Evolutionary conservation across 2,329 filamentous ascomycete genomes (phyloP).

Genomic region (Diplodia intermedia): DNA sequence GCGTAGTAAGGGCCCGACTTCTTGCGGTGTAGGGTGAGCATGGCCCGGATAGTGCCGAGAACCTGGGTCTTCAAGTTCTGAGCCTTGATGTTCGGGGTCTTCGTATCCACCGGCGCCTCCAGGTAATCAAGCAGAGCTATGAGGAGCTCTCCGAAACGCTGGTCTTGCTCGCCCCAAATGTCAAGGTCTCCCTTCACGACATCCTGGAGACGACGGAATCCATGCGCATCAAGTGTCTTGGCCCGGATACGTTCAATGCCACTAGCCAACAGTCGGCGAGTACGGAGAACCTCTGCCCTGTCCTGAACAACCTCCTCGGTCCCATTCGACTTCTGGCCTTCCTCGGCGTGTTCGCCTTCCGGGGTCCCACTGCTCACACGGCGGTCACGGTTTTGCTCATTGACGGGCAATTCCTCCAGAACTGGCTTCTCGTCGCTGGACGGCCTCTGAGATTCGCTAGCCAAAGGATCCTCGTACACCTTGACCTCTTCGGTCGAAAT

Average conservation of each 20-base stretch:
- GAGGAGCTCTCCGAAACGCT: slow-evolving; percentile 73
- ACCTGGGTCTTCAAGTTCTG: slow-evolving; percentile 78
- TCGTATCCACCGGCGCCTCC: slow-evolving; percentile 61
- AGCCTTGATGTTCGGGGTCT: slow-evolving; percentile 67
- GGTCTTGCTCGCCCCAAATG: slow-evolving; percentile 69
- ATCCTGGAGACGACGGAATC: slow-evolving; percentile 78
- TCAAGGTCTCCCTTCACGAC: slow-evolving; percentile 72
- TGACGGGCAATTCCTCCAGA: slow-evolving; percentile 59
- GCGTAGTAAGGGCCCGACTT: slow-evolving; percentile 64
- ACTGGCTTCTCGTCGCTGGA: slow-evolving; percentile 49
- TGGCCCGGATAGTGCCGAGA: slow-evolving; percentile 73
- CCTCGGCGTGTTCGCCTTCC: slow-evolving; percentile 41
- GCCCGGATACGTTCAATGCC: slow-evolving; percentile 76
- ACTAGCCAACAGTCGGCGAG: slow-evolving; percentile 70
- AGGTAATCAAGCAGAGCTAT: slow-evolving; percentile 75
- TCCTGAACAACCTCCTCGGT: slow-evolving; percentile 44
- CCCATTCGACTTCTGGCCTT: slow-evolving; percentile 32
- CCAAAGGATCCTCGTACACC: slow-evolving; percentile 62
- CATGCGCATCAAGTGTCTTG: slow-evolving; percentile 78
- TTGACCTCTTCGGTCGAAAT: slow-evolving; percentile 51
- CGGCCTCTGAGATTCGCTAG: slow-evolving; percentile 43
- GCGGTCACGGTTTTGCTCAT: slow-evolving; percentile 52
- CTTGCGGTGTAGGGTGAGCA: slow-evolving; percentile 63
- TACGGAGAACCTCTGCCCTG: slow-evolving; percentile 53
- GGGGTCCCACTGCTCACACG: slow-evolving; percentile 43